Percentiles rank a stretch among this genome's conserved stretches.
Conservation (phyloP, 2,329 filamentous ascomycete genomes). For the Colletotrichum sp. region DNA sequence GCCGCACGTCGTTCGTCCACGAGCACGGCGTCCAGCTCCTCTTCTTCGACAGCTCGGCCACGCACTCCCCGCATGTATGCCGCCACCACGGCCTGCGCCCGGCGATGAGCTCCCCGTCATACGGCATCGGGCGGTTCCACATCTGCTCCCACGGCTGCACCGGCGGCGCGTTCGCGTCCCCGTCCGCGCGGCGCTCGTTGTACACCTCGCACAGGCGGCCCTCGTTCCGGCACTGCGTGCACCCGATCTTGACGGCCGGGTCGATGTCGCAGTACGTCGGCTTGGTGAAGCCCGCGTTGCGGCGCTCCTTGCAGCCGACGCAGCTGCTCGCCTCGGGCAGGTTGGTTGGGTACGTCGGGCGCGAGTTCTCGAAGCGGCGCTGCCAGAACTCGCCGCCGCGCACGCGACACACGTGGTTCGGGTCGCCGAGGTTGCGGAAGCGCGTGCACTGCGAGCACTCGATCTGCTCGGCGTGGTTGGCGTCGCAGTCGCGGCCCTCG, state of each 20-base stretch:
- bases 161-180: not conserved
- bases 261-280: slow-evolving; percentile 15
- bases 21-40: not conserved
- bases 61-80: slow-evolving; percentile 21
- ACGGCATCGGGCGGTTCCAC: slow-evolving; percentile 16
- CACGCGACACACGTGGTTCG: slow-evolving; percentile 10
- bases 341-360: not conserved
- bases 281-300: not conserved
- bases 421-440: slow-evolving; percentile 8
- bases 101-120: not conserved
- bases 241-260: slow-evolving; percentile 9
- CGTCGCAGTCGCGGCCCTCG: not conserved
- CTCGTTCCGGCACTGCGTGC: not conserved
- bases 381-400: slow-evolving; percentile 10
- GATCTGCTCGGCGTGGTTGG: slow-evolving; percentile 10
- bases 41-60: not conserved
- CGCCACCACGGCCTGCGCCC: slow-evolving; percentile 24
- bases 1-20: slow-evolving; percentile 10
- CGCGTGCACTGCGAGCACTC: slow-evolving; percentile 19
- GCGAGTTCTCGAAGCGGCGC: slow-evolving; percentile 12
- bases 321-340: slow-evolving; percentile 7
- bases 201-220: not conserved
- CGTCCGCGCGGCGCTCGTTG: not conserved
- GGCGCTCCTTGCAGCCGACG: not conserved
- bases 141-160: not conserved